Conservation (phyloP, 1,284 basidiomycete genomes). For the Ganoderma lucidum region DNA sequence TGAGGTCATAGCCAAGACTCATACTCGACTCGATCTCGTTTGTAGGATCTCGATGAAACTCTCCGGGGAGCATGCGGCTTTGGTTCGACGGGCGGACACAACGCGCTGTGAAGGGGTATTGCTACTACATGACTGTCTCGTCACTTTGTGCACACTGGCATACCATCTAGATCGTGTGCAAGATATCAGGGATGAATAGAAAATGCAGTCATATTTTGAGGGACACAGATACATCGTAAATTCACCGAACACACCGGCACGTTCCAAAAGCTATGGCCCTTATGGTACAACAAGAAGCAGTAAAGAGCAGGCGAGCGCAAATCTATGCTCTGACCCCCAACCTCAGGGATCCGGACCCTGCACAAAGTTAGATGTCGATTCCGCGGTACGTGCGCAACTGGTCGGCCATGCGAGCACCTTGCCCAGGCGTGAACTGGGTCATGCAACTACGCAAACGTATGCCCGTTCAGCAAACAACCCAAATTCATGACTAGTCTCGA, state of each 20-base stretch:
- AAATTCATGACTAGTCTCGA: not conserved
- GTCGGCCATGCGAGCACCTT: conserved; percentile 49
- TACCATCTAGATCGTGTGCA: not conserved
- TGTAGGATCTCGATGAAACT: conserved; percentile 84
- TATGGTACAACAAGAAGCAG: not conserved
- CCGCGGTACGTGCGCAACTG: conserved; percentile 58
- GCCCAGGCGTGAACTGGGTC: conserved; percentile 55
- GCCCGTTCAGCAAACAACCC: not conserved
- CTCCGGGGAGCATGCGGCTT: conserved; percentile 89
- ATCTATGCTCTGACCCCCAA: not conserved
- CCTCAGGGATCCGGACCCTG: not conserved
- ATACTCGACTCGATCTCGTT: no score
- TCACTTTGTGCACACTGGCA: not conserved
- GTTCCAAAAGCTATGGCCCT: not conserved
- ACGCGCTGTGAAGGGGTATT: conserved; percentile 42
- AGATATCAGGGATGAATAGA: not conserved
- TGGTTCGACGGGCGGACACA: conserved; percentile 92
- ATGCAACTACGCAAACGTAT: conserved; percentile 45
- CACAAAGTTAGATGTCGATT: conserved; percentile 35
- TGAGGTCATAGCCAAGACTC: not conserved
- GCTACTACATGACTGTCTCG: not conserved
- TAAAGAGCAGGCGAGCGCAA: not conserved
- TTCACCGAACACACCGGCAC: not conserved
- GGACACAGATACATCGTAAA: not conserved
- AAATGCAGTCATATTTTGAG: not conserved